These are phyloP conservation scores for bread wheat (Triticum aestivum) DNA, from an alignment of 176 grass and related monocot genomes.

Conservation along the genomic window IWGSC_CS_RefSeq_v2.1 NC_057811.1:97263495-97263994, in stretches of 20 bases:
- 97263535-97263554: neutral
- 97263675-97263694: too few relatives aligned
- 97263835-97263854: slow-evolving; percentile 1
- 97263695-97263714: too few relatives aligned
- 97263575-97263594: neutral
- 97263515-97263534: neutral
- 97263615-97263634: neutral
- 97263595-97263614: neutral
- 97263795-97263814: neutral
- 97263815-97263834: neutral
- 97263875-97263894: neutral
- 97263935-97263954: too few relatives aligned
- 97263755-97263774: neutral
- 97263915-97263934: neutral
- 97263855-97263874: neutral
- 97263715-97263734: too few relatives aligned
- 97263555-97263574: neutral
- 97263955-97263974: too few relatives aligned
- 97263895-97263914: neutral
- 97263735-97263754: neutral
- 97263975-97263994: too few relatives aligned
- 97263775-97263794: neutral
- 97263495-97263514: neutral
- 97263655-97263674: neutral
- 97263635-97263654: neutral